These are phyloP conservation scores for Filobasidium floriforme DNA, from an alignment of 768 basidiomycete species.

Conservation along the genomic window DNA sequence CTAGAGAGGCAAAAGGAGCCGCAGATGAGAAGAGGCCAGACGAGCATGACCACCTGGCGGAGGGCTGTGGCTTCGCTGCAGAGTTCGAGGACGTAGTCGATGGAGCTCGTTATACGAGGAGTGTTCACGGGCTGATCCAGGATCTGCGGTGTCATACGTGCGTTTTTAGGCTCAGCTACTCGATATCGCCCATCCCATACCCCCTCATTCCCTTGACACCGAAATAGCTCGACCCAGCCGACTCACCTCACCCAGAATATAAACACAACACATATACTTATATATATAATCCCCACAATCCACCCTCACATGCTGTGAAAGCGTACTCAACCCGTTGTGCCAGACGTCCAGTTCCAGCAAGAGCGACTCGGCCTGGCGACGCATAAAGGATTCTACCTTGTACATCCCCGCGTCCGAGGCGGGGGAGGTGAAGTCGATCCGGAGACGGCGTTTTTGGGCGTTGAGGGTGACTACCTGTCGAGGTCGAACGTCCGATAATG, in stretches of 20 bases:
- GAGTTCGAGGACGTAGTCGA: constrained; percentile 32
- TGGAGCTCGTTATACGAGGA: constrained; percentile 11
- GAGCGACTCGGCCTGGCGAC: constrained; percentile 26
- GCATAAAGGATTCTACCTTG: constrained; percentile 26
- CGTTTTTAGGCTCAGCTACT: no score
- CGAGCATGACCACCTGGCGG: constrained; percentile 30
- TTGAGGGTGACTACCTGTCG: constrained; percentile 28
- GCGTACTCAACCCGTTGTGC: constrained; percentile 21
- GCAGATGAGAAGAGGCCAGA: constrained; percentile 33
- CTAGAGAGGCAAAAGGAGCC: background rate
- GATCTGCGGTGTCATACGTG: constrained; percentile 7
- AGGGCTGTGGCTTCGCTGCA: constrained; percentile 32
- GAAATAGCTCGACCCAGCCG: no score
- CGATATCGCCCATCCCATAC: no score
- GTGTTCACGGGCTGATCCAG: constrained; percentile 8
- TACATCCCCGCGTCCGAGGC: constrained; percentile 27
- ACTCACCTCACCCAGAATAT: constrained; percentile 10
- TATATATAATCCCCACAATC: constrained; percentile 17
- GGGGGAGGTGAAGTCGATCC: constrained; percentile 13
- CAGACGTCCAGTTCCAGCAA: constrained; percentile 35
- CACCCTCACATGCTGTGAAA: constrained; percentile 6
- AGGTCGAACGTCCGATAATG: background rate
- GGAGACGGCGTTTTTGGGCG: constrained; percentile 29
- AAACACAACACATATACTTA: constrained; percentile 9
- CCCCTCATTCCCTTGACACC: no score